phyloP scores from a whole-genome alignment of 176 grass and related monocot species.

The Tillandsia fasciculata region DNA sequence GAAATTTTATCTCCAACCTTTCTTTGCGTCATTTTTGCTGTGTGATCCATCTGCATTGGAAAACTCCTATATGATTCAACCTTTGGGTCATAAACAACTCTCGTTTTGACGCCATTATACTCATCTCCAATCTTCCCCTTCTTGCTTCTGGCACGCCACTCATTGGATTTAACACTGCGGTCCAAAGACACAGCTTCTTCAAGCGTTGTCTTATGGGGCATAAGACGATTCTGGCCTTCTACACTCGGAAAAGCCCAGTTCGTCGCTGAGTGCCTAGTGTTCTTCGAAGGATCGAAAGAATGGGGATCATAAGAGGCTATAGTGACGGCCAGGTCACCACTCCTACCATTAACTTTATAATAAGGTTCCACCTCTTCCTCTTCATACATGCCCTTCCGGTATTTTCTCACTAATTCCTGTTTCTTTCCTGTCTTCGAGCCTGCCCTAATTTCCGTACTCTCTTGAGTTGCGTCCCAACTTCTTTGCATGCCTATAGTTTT shows the following conservation, averaged over 20 bases:
- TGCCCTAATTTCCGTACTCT: neutral
- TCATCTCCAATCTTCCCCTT: conserved; percentile 27
- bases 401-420: conserved; percentile 37
- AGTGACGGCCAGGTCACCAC: conserved; percentile 50
- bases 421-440: conserved; percentile 41
- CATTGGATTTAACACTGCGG: conserved; percentile 31
- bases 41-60: conserved; percentile 28
- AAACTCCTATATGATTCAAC: conserved; percentile 37
- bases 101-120: conserved; percentile 31
- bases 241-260: conserved; percentile 32
- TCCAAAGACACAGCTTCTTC: neutral
- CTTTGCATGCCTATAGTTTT: conserved; percentile 12
- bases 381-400: conserved; percentile 31
- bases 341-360: conserved; percentile 35
- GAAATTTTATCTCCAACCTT: conserved; percentile 28
- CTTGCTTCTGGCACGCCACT: conserved; percentile 22
- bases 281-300: conserved; percentile 35
- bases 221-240: conserved; percentile 5
- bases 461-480: conserved; percentile 10
- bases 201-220: neutral
- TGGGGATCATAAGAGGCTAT: conserved; percentile 45
- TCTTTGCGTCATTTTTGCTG: conserved; percentile 26
- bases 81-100: conserved; percentile 31
- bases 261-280: conserved; percentile 37
- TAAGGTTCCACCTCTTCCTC: conserved; percentile 24